Base-by-base conservation (phyloP, 202 grass and related monocot species). In the Bolboschoenoplectus hybrid region DNA sequence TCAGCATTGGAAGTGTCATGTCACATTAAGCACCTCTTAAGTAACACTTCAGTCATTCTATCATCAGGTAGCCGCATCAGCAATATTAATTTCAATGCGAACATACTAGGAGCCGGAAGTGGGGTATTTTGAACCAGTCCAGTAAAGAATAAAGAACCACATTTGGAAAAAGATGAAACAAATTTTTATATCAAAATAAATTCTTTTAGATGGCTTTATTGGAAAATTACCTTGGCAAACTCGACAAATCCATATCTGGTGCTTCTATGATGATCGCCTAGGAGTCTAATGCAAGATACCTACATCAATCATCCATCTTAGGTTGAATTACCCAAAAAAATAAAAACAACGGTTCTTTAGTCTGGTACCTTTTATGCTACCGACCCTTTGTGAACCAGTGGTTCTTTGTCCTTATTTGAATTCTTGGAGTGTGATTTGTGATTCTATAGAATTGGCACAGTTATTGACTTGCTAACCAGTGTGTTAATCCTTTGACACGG, bases 241-340 rank as follows among this genome's bases (percentile, higher is more conserved):
- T 68, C 66, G 14, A 68, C 17, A 68, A 68, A 68, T 68, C 66
- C 66, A 68, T 41, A 41, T 68, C 38, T 43, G 38, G 66, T 68
- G 36, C 38, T 68, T 4, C 38, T 43, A 0, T 68, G 13, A 17
- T 7, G 38, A 43, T 41, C 66, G 4, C 66, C 66, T 41, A 68
- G 38, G 66, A 68, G 38, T 68, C 66, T 68, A 43, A 68, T 68
- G 36, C 66, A 68, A 68, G 66, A 68, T 17, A 68, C 66, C 66
- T 68, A 39, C 36, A 68, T 68, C 39, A 68, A 61, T 19, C 19
- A 7, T 61, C n/a, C 19, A 16, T 12, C 51, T 52, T 12, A 52
- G 50, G 9, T 52, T 10, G 9, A 52, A 52, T 52, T 52, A 10
- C 9, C 50, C 50, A 52, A 10, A 52, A 52, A 26, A 52, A 9